These are phyloP conservation scores for Clonostachys sp. DNA, from an alignment of 2,329 filamentous ascomycete genomes.

Conservation along the genomic window DNA sequence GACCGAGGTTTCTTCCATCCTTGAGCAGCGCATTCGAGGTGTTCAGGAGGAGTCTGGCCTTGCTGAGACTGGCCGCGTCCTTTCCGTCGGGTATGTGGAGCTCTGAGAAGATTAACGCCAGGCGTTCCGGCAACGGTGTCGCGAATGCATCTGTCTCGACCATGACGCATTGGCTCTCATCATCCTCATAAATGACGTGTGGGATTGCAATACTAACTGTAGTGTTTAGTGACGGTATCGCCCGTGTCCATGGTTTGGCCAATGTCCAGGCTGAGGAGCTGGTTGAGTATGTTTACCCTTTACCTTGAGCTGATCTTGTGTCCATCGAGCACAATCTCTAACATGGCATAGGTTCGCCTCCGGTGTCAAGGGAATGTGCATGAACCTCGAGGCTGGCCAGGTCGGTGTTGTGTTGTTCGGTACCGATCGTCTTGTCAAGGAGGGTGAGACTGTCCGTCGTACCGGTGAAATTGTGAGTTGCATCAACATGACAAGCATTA, in stretches of 20 bases:
- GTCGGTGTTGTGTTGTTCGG: constrained; percentile 99
- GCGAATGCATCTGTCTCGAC: constrained; percentile 10
- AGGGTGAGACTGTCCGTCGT: constrained; percentile 99
- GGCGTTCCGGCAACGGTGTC: no score
- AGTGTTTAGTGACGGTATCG: constrained; percentile 90
- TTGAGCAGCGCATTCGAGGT: constrained; percentile 98
- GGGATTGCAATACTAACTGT: background rate
- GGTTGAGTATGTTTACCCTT: constrained; percentile 76
- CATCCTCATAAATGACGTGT: background rate
- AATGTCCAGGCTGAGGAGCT: constrained; percentile 99
- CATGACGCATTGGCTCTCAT: background rate
- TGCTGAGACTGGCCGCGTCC: constrained; percentile 97
- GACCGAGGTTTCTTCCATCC: constrained; percentile 98
- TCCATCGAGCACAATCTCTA: constrained; percentile 7
- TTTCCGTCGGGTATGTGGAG: constrained; percentile 91
- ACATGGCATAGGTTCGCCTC: constrained; percentile 79
- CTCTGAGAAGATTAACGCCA: constrained; percentile 4
- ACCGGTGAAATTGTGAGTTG: constrained; percentile 93
- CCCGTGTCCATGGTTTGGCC: constrained; percentile 99
- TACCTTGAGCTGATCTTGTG: constrained; percentile 1
- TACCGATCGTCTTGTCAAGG: constrained; percentile 99
- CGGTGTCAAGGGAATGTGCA: constrained; percentile 99
- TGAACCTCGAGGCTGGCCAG: constrained; percentile 99
- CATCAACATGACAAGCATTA: constrained; percentile 1
- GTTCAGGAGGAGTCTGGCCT: constrained; percentile 95